These are phyloP conservation scores for Sugiyamaella paludigena DNA, from an alignment of 1,139 yeast species.

Conservation along the genomic window DNA sequence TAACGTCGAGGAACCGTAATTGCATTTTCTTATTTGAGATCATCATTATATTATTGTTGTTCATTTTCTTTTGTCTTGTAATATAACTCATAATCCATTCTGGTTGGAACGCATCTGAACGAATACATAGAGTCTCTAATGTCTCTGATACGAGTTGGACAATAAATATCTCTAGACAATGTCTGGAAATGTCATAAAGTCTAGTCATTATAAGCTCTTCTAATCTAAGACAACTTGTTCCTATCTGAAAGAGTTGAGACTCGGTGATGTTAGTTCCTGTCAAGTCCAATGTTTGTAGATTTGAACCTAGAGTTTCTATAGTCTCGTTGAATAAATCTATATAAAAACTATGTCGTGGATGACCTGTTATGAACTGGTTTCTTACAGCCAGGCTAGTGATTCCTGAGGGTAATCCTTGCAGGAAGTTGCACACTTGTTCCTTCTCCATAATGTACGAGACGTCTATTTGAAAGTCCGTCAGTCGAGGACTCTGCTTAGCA, in stretches of 20 bases:
- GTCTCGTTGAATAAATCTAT: not conserved
- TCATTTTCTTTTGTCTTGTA: conserved; percentile 9
- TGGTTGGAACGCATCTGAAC: conserved; percentile 18
- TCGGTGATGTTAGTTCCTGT: conserved; percentile 3
- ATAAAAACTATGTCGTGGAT: not conserved
- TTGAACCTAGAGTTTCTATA: conserved; percentile 1
- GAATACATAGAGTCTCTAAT: conserved; percentile 14
- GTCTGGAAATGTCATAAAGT: conserved; percentile 5
- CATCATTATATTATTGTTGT: conserved; percentile 1
- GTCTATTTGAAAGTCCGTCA: conserved; percentile 3
- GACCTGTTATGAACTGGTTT: conserved; percentile 6
- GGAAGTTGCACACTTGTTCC: not conserved
- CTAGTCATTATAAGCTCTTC: conserved; percentile 4
- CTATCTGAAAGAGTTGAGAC: conserved; percentile 8
- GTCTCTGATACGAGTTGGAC: conserved; percentile 12
- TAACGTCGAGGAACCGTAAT: conserved; percentile 15
- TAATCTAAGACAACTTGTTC: conserved; percentile 1
- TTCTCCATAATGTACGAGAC: conserved; percentile 7
- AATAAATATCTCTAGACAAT: conserved; percentile 14
- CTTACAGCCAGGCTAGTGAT: conserved; percentile 3
- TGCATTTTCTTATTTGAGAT: not conserved
- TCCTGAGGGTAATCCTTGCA: conserved; percentile 6
- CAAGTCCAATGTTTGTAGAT: conserved; percentile 6
- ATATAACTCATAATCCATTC: conserved; percentile 21
- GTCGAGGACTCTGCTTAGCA: conserved; percentile 6